phyloP scores from a whole-genome alignment of 2,329 filamentous ascomycete genomes.

The Rhynchosporium graminicola region DNA sequence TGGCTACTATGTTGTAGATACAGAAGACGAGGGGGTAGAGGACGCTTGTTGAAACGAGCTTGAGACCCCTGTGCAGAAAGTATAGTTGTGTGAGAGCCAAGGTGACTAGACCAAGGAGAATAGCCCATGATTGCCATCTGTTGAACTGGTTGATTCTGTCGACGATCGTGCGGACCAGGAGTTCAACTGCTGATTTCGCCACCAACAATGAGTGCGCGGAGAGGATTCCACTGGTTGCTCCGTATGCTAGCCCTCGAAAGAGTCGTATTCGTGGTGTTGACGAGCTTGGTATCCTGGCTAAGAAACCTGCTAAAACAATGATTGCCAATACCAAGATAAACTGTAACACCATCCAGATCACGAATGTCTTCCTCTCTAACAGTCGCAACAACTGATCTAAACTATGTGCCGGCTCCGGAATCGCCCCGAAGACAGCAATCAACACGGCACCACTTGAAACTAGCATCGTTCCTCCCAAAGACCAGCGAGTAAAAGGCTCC shows the following conservation, averaged over 20 bases:
- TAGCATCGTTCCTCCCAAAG: constrained; percentile 84
- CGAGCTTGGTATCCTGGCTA: constrained; percentile 53
- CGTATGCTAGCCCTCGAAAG: constrained; percentile 81
- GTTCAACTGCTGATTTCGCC: constrained; percentile 94
- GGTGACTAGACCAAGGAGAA: constrained; percentile 76
- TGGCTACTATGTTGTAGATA: constrained; percentile 98
- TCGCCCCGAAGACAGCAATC: constrained; percentile 91
- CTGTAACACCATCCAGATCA: constrained; percentile 87
- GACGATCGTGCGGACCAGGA: constrained; percentile 82
- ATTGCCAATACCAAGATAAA: constrained; percentile 70
- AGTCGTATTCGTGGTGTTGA: constrained; percentile 70
- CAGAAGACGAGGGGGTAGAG: constrained; percentile 98
- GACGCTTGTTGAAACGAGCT: constrained; percentile 92
- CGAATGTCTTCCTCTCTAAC: constrained; percentile 71
- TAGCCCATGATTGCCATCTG: constrained; percentile 92
- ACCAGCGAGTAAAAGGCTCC: constrained; percentile 93
- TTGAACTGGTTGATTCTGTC: constrained; percentile 92
- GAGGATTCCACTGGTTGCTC: constrained; percentile 85
- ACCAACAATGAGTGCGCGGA: constrained; percentile 92
- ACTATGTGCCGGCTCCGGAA: constrained; percentile 88
- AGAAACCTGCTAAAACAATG: constrained; percentile 61
- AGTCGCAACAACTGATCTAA: constrained; percentile 78
- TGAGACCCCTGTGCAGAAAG: constrained; percentile 90
- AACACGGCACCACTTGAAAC: constrained; percentile 87
- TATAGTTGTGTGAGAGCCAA: constrained; percentile 90